Conservation (phyloP, 306 rosid species). For the Hippophae tibetana region DNA sequence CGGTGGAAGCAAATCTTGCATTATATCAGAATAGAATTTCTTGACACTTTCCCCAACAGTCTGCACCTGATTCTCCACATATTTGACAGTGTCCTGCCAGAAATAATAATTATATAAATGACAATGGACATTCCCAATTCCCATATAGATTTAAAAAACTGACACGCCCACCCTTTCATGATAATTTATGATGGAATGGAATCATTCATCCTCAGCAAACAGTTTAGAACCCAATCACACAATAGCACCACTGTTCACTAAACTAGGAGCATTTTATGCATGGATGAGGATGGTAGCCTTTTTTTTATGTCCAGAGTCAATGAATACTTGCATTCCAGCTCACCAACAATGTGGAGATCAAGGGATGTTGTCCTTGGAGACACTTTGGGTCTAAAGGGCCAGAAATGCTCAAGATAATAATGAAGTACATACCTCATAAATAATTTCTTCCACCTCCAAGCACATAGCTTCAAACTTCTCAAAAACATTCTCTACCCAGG, state of each 20-base stretch:
- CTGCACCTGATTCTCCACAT: slow-evolving; percentile 60
- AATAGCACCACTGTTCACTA: no score
- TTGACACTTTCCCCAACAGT: slow-evolving; percentile 60
- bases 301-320: no score
- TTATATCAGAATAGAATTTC: slow-evolving; percentile 58
- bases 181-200: no score
- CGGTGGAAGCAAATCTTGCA: slow-evolving; percentile 52
- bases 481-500: slow-evolving; percentile 65
- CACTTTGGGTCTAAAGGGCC: not conserved
- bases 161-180: not conserved
- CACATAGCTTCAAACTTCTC: slow-evolving; percentile 77
- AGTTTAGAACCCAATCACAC: no score
- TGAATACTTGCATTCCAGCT: no score
- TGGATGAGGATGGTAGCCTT: no score
- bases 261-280: no score
- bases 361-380: not conserved
- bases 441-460: slow-evolving; percentile 67
- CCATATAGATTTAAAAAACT: slow-evolving; percentile 5
- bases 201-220: no score
- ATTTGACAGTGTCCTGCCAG: slow-evolving; percentile 60
- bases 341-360: no score
- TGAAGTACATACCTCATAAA: slow-evolving; percentile 41
- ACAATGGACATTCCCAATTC: slow-evolving; percentile 7
- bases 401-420: not conserved
- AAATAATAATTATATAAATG: slow-evolving; percentile 11